phyloP scores from a whole-genome alignment of 2,329 filamentous ascomycete genomes.

The Ceratocystis destructans region DNA sequence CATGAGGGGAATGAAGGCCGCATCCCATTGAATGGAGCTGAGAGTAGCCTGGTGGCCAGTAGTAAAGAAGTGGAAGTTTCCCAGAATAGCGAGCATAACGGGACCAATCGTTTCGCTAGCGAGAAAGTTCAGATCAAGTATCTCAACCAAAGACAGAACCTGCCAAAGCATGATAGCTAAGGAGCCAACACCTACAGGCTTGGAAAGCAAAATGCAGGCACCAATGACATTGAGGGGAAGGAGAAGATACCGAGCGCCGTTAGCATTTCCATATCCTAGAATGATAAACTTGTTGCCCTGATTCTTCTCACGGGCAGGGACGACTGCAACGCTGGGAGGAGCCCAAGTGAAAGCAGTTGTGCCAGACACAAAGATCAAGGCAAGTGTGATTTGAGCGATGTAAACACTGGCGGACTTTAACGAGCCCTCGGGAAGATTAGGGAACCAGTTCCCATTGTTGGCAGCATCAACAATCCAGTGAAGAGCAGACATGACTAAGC shows the following conservation, averaged over 20 bases:
- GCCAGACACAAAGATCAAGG: conserved; percentile 67
- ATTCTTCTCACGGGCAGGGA: conserved; percentile 34
- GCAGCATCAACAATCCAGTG: conserved; percentile 88
- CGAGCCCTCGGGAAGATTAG: conserved; percentile 40
- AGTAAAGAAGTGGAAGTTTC: conserved; percentile 92
- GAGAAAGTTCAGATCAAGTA: conserved; percentile 46
- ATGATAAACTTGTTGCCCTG: conserved; percentile 54
- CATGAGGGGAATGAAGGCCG: conserved; percentile 77
- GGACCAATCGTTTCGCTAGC: conserved; percentile 66
- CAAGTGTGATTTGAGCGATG: conserved; percentile 67
- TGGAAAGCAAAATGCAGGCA: conserved; percentile 67
- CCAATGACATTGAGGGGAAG: conserved; percentile 66
- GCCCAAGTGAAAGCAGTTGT: conserved; percentile 76
- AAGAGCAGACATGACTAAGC: conserved; percentile 58
- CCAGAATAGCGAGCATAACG: conserved; percentile 71
- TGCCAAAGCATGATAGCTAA: conserved; percentile 77
- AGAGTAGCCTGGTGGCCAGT: conserved; percentile 89
- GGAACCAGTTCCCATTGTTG: conserved; percentile 72
- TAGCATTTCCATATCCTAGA: conserved; percentile 83
- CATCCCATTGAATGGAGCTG: conserved; percentile 87
- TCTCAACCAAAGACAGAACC: conserved; percentile 61
- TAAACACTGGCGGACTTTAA: conserved; percentile 65
- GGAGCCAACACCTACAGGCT: conserved; percentile 84
- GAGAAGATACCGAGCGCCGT: conserved; percentile 79
- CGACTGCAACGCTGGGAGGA: conserved; percentile 67